Percentiles rank a stretch among this genome's conserved stretches.
Conservation (phyloP, 1,139 yeast species). For the Geotrichum carabidarum region DNA sequence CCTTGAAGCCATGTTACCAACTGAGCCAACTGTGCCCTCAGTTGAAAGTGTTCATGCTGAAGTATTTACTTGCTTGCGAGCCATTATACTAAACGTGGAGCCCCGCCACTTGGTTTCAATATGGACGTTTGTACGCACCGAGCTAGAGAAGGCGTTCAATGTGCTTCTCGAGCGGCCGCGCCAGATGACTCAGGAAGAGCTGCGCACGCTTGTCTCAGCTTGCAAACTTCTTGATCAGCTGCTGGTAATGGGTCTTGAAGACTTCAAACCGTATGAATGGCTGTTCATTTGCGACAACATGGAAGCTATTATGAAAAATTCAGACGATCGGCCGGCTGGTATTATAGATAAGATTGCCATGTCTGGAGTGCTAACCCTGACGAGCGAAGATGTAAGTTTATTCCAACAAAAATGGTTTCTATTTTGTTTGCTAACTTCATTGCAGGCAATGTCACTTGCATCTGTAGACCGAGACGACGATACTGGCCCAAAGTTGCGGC, state of each 20-base stretch:
- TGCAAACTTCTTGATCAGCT: constrained; percentile 76
- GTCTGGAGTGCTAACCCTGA: constrained; percentile 23
- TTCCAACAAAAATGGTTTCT: constrained; percentile 1
- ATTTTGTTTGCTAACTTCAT: background rate
- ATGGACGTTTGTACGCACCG: constrained; percentile 67
- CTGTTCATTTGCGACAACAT: constrained; percentile 69
- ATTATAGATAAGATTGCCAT: constrained; percentile 38
- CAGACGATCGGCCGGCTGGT: constrained; percentile 38
- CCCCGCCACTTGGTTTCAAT: constrained; percentile 61
- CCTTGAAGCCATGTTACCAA: constrained; percentile 36
- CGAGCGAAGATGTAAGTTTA: background rate
- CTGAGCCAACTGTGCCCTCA: constrained; percentile 33
- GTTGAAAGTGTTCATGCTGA: constrained; percentile 32
- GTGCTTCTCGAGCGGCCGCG: constrained; percentile 32
- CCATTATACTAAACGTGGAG: constrained; percentile 55
- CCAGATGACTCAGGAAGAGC: background rate
- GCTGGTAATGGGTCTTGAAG: constrained; percentile 64
- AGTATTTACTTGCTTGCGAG: constrained; percentile 56
- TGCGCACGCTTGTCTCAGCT: constrained; percentile 41
- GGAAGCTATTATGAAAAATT: constrained; percentile 50
- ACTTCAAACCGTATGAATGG: constrained; percentile 81
- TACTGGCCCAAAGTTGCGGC: constrained; percentile 1
- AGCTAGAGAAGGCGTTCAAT: constrained; percentile 51
- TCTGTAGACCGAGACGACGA: background rate
- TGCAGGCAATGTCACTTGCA: background rate